phyloP scores from a whole-genome alignment of 345 rosid species.

The Litchi chinensis region DNA sequence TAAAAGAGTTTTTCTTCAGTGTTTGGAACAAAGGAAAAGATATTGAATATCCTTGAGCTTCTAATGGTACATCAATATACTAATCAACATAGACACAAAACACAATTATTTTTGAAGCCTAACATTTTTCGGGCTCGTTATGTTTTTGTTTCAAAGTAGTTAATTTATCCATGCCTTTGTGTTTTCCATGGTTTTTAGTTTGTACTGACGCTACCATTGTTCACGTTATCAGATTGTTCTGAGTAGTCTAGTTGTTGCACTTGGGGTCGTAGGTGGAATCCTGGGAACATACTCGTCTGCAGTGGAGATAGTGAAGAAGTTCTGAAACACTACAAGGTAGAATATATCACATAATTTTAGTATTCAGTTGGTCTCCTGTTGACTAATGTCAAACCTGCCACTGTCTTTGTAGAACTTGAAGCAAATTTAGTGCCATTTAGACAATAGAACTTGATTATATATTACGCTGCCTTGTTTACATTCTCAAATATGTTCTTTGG shows the following conservation, averaged over 20 bases:
- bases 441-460: too few species aligned
- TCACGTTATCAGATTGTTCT: background rate
- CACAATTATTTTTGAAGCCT: background rate
- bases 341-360: too few species aligned
- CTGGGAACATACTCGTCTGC: constrained; percentile 1
- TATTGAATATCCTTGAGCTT: background rate
- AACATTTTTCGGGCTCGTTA: background rate
- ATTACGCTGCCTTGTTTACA: too few species aligned
- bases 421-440: background rate
- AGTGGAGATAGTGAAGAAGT: background rate
- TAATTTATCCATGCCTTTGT: background rate
- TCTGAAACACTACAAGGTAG: background rate
- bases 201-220: background rate
- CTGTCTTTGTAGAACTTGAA: too few species aligned
- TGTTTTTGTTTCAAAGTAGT: background rate
- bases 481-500: too few species aligned
- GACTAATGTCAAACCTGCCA: background rate
- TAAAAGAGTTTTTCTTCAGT: background rate
- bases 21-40: background rate
- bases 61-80: too few species aligned
- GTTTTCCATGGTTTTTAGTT: background rate
- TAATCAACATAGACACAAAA: too few species aligned
- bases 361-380: background rate
- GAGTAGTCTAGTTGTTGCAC: background rate
- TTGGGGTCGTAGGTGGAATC: background rate